Conservation (phyloP, 305 asterid species). For the Solanum chacoense region DNA sequence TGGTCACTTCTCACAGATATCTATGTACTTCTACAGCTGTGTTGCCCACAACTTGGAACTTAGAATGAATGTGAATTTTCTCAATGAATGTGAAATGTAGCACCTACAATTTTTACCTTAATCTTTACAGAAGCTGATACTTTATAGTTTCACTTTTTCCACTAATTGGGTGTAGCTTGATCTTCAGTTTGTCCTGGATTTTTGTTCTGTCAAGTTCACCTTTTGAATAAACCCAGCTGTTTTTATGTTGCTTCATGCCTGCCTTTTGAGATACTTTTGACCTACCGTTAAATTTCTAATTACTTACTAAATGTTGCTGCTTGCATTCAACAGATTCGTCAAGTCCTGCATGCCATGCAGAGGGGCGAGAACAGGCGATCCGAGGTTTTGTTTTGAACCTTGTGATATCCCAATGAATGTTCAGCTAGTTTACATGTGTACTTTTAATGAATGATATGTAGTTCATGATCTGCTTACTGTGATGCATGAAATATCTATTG, state of each 20-base stretch:
- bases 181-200: neutral
- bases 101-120: neutral
- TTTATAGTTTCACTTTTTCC: neutral
- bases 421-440: neutral
- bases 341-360: constrained; percentile 27
- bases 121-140: neutral
- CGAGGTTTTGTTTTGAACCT: constrained; percentile 23
- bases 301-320: neutral
- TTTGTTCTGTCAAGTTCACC: neutral
- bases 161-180: neutral
- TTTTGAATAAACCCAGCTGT: neutral
- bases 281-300: neutral
- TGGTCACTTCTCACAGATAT: neutral
- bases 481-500: neutral
- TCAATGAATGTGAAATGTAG: neutral
- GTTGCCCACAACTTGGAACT: neutral
- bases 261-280: neutral
- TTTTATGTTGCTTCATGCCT: neutral
- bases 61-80: neutral
- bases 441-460: neutral
- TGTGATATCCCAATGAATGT: neutral
- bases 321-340: constrained; percentile 26
- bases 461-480: neutral
- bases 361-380: constrained; percentile 20
- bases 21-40: neutral